Evolutionary conservation across 768 basidiomycete genomes (phyloP), one percentile per base, ranked within the genome.

Genomic region (Arthromyces matolae): DNA sequence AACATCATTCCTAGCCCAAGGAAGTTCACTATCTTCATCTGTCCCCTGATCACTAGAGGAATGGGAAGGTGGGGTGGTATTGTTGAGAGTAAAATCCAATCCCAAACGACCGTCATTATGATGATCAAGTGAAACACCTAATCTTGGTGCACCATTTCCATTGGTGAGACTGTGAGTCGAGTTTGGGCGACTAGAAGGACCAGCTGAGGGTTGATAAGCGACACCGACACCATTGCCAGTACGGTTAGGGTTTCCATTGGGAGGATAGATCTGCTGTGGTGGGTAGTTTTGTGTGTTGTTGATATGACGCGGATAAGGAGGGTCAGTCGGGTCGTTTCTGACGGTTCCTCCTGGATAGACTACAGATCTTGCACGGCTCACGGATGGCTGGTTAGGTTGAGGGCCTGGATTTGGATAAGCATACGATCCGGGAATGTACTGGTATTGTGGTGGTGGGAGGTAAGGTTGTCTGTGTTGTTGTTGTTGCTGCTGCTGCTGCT

Each of bases 61-160:
- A 20, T 64, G n/a, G n/a, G n/a, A n/a, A n/a, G n/a, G 55, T 42
- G 52, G 65, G 39, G 60, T 49, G 37, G 41, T 50, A 35, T n/a
- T n/a, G n/a, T n/a, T 53, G 8, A 20, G 9, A 14, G 18, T 65
- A 59, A 83, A 88, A 64, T 83, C 79, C 57, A 86, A 61, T 25
- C 68, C 80, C 22, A 88, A 70, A 50, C 72, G 64, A 31, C 79
- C 81, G 53, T 81, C 78, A 51, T 80, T 78, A 1, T 72, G 68
- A 42, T 81, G n/a, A n/a, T n/a, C 54, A 9, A 20, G 9, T 6
- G 18, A 64, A 59, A 83, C 88, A 64, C 82, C 79, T 57, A 86
- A 61, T 25, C 68, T 80, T 20, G 87, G 70, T 50, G 71, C 64
- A 31, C 79, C 81, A 52, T 81, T 78, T 51, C 80, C 77, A 1